Conservation (phyloP, 176 grass and related monocot species). For the Leersia perrieri region DNA sequence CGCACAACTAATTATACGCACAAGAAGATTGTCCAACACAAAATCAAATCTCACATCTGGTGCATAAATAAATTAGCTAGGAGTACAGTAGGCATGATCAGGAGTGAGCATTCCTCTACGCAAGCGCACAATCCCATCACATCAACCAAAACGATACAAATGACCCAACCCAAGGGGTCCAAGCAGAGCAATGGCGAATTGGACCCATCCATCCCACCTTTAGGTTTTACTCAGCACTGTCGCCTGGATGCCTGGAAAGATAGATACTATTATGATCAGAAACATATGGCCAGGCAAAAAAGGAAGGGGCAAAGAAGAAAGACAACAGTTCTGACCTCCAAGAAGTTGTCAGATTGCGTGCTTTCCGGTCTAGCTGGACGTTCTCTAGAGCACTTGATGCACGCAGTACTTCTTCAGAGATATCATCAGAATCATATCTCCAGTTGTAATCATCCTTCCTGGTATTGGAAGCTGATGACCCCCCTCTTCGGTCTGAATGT, state of each 20-base stretch:
- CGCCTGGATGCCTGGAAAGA: constrained; percentile 42
- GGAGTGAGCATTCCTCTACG: not conserved
- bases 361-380: constrained; percentile 67
- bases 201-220: not conserved
- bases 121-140: not conserved
- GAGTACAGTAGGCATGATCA: not conserved
- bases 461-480: constrained; percentile 29
- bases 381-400: constrained; percentile 61
- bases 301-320: not conserved
- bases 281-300: not conserved
- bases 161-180: not conserved
- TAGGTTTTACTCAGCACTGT: constrained; percentile 27
- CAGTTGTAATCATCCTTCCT: constrained; percentile 83
- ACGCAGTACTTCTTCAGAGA: constrained; percentile 65
- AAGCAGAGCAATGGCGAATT: not conserved
- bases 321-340: constrained; percentile 20
- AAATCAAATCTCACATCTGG: not conserved
- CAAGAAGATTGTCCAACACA: not conserved
- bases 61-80: not conserved
- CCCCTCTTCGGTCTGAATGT: constrained; percentile 47
- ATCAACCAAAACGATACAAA: constrained; percentile 22
- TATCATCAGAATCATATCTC: constrained; percentile 66
- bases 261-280: constrained; percentile 7
- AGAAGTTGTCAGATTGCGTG: constrained; percentile 60
- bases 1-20: not conserved